These are phyloP conservation scores for Aspergillus clavatus DNA, from an alignment of 2,329 filamentous ascomycete species.

Conservation along the genomic window DNA sequence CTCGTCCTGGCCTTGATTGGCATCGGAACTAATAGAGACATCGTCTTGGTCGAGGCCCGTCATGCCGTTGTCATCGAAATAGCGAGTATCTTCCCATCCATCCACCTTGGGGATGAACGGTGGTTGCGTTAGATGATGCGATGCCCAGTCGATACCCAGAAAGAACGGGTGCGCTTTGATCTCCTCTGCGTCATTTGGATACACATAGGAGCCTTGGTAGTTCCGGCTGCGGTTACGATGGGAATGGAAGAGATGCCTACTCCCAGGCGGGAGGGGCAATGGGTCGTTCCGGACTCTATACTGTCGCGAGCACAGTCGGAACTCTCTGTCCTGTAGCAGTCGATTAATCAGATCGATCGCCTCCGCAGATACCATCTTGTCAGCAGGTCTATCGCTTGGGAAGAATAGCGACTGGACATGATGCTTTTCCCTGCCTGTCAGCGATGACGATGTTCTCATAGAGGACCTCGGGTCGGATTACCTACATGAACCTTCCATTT, in stretches of 20 bases:
- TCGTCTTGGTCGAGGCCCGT: constrained; percentile 15
- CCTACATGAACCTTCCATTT: constrained; percentile 78
- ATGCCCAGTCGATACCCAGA: constrained; percentile 69
- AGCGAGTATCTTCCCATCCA: constrained; percentile 69
- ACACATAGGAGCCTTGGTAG: constrained; percentile 61
- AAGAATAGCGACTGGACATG: constrained; percentile 68
- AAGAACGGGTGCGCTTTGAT: constrained; percentile 91
- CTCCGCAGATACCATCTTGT: constrained; percentile 58
- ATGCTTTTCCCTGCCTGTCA: constrained; percentile 54
- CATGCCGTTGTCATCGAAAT: constrained; percentile 78
- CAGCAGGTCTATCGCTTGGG: constrained; percentile 52
- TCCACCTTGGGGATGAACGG: constrained; percentile 75
- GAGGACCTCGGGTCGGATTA: no score
- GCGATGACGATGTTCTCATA: no score
- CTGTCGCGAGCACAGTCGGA: constrained; percentile 68
- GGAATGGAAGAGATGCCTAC: constrained; percentile 28
- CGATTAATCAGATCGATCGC: constrained; percentile 72
- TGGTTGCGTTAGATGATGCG: constrained; percentile 64
- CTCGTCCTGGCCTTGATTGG: constrained; percentile 7
- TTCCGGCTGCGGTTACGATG: constrained; percentile 34
- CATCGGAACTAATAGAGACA: constrained; percentile 11
- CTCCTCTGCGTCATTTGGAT: constrained; percentile 76
- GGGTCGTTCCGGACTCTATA: constrained; percentile 64
- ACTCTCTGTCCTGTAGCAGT: constrained; percentile 69
- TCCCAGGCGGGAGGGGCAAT: constrained; percentile 26